Evolutionary conservation across 768 basidiomycete species (phyloP).

Genomic region (Suillus tomentosus): DNA sequence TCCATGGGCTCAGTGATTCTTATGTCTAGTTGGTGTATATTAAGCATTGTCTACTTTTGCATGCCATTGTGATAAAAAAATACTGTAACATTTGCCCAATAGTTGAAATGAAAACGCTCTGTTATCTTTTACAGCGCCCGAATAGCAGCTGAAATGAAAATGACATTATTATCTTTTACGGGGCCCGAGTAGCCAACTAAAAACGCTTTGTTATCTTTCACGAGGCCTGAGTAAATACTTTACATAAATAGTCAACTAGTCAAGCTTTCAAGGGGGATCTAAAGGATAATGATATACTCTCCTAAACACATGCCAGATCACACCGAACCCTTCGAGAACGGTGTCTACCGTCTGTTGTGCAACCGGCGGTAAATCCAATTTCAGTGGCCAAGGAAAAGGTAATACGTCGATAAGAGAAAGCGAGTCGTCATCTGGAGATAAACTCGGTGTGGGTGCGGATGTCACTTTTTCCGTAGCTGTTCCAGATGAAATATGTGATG

Average conservation of each 20-base stretch:
- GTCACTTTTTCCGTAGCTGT: conserved; percentile 13
- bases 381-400: conserved; percentile 34
- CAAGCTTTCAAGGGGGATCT: conserved; percentile 28
- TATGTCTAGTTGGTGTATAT: conserved; percentile 1
- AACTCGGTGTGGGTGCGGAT: conserved; percentile 16
- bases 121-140: neutral
- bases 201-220: neutral
- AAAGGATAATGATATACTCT: conserved; percentile 37
- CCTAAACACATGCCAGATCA: conserved; percentile 33
- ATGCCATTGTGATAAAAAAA: neutral
- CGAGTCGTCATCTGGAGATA: conserved; percentile 20
- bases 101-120: conserved; percentile 1
- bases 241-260: conserved; percentile 7
- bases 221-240: neutral
- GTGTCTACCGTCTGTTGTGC: conserved; percentile 27
- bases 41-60: neutral
- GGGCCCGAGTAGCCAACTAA: neutral
- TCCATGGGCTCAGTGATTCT: conserved; percentile 49
- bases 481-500: conserved; percentile 13
- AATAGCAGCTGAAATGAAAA: conserved; percentile 2
- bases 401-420: conserved; percentile 21
- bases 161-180: neutral
- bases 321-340: conserved; percentile 28
- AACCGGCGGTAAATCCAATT: conserved; percentile 26
- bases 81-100: neutral